These are phyloP conservation scores for Hymenoscyphus fraxineus DNA, from an alignment of 2,329 filamentous ascomycete species.

Conservation along the genomic window DNA sequence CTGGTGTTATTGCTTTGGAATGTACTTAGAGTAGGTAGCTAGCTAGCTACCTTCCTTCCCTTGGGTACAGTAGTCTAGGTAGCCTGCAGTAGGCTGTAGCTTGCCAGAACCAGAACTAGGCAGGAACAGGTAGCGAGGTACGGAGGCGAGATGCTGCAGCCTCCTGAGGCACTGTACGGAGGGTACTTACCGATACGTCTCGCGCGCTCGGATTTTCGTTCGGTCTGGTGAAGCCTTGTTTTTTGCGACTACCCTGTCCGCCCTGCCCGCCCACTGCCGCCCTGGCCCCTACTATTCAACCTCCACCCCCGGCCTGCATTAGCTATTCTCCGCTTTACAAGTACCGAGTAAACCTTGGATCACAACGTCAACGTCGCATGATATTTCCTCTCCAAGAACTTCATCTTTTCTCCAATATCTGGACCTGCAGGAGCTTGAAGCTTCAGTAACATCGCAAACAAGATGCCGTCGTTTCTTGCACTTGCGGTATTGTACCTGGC, in stretches of 20 bases:
- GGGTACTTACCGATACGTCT: not conserved
- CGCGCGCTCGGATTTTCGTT: not conserved
- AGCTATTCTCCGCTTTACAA: not conserved
- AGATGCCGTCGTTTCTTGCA: not conserved
- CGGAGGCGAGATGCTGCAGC: no score
- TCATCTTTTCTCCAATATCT: not conserved
- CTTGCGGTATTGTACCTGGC: constrained; percentile 6
- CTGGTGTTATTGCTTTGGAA: no score
- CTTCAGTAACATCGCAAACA: not conserved
- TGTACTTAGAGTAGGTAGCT: no score
- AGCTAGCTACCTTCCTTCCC: no score
- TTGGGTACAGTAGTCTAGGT: no score
- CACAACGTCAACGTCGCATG: not conserved
- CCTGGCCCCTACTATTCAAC: no score
- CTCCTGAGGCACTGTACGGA: no score
- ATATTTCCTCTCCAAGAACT: not conserved
- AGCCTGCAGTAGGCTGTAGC: no score
- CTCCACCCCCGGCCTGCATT: no score
- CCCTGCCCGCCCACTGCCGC: no score
- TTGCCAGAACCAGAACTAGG: no score
- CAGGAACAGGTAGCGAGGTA: no score
- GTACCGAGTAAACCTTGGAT: not conserved
- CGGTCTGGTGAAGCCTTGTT: not conserved
- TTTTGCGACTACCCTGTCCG: not conserved
- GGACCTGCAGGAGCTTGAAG: not conserved